Conservation (phyloP, 768 basidiomycete species). For the Rhodotorula paludigena region DNA sequence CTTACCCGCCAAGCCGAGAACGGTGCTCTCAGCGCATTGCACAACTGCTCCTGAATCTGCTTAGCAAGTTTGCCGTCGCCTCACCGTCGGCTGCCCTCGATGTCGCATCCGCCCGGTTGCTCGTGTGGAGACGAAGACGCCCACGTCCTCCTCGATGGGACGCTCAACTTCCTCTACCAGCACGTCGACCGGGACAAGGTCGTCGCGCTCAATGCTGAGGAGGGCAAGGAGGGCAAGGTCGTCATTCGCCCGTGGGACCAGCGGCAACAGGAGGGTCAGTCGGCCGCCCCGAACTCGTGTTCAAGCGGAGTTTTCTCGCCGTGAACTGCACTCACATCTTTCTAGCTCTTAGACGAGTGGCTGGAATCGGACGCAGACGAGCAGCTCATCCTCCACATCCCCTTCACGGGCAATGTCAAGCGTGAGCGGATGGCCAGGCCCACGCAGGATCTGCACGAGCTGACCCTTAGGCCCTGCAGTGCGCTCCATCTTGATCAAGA, state of each 20-base stretch:
- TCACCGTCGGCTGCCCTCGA: too few species aligned
- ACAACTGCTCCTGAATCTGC: too few species aligned
- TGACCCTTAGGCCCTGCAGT: constrained; percentile 24
- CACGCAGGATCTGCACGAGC: too few species aligned
- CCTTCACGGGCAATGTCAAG: constrained; percentile 25
- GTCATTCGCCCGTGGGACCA: constrained; percentile 49
- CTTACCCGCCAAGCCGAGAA: too few species aligned
- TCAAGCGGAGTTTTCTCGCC: too few species aligned
- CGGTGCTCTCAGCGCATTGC: too few species aligned
- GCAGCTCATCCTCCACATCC: constrained; percentile 45
- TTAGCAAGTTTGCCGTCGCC: too few species aligned
- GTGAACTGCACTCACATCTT: not conserved
- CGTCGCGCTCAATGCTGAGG: constrained; percentile 47
- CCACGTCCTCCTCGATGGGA: constrained; percentile 42
- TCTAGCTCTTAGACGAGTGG: constrained; percentile 40
- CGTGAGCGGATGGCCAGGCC: too few species aligned
- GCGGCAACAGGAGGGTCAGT: constrained; percentile 43
- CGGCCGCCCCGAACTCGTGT: too few species aligned
- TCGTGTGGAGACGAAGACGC: constrained; percentile 42
- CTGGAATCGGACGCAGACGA: constrained; percentile 50
- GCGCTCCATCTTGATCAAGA: constrained; percentile 48
- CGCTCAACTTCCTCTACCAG: constrained; percentile 44
- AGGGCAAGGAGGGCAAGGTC: constrained; percentile 43
- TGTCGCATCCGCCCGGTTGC: constrained; percentile 31
- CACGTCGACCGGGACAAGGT: constrained; percentile 47